phyloP scores from a whole-genome alignment of 371 early-diverging fungal genomes.

The Mycotypha africana region DNA sequence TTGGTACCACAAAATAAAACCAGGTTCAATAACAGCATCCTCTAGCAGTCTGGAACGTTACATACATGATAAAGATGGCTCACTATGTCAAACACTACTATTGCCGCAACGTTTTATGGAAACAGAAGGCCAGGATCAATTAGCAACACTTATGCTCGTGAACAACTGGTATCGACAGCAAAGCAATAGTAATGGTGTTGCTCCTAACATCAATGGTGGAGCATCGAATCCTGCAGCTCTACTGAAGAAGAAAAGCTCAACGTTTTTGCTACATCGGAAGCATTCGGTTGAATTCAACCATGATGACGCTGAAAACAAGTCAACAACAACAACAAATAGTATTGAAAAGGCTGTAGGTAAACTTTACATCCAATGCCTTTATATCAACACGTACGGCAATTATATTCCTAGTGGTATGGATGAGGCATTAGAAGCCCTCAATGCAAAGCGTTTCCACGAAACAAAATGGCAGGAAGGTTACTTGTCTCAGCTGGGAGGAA shows the following conservation, averaged over 20 bases:
- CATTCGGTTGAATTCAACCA: too few relatives aligned
- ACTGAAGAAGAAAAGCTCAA: neutral
- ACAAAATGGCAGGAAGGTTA: slow-evolving; percentile 32
- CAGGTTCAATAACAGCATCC: too few relatives aligned
- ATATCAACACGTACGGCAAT: neutral
- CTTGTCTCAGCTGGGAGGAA: slow-evolving; percentile 28
- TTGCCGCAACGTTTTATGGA: slow-evolving; percentile 11
- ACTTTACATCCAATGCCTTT: slow-evolving; percentile 21
- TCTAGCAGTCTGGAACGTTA: slow-evolving; percentile 10
- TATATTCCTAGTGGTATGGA: slow-evolving; percentile 16
- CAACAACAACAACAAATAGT: neutral
- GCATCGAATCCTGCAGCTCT: neutral
- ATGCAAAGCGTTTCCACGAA: slow-evolving; percentile 24
- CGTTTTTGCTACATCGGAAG: neutral
- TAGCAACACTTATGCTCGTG: slow-evolving; percentile 30
- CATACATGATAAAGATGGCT: slow-evolving; percentile 17
- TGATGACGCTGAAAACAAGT: too few relatives aligned
- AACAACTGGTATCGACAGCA: slow-evolving; percentile 37
- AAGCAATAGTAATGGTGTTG: too few relatives aligned
- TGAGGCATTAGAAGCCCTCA: slow-evolving; percentile 26
- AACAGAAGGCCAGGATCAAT: neutral
- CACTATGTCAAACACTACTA: slow-evolving; percentile 33
- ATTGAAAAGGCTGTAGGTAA: slow-evolving; percentile 38
- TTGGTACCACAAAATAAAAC: slow-evolving; percentile 15
- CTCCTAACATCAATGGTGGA: too few relatives aligned